Conservation (phyloP, 345 rosid species). For the Ceriops decandra region DNA sequence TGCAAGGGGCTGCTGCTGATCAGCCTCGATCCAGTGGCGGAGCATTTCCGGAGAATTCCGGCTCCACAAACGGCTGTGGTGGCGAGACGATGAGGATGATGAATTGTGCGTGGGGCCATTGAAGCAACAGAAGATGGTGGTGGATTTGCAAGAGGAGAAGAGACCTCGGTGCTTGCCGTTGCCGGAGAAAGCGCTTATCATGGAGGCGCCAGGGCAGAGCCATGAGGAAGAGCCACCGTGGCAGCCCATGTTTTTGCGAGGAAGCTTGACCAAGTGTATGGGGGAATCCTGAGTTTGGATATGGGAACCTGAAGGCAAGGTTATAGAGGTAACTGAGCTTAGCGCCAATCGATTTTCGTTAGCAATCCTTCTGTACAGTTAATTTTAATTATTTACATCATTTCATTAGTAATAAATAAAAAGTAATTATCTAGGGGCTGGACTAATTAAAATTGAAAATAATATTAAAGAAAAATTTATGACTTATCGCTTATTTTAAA, state of each 20-base stretch:
- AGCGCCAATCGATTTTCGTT: too few relatives aligned
- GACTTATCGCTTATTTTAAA: too few relatives aligned
- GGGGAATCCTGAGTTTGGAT: neutral
- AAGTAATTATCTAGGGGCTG: too few relatives aligned
- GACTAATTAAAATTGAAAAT: too few relatives aligned
- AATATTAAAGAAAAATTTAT: too few relatives aligned
- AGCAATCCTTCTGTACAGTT: too few relatives aligned
- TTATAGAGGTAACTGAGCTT: neutral
- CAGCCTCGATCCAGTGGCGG: conserved; percentile 67
- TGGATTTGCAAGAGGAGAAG: conserved; percentile 4
- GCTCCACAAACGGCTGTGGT: conserved; percentile 40
- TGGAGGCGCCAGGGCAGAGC: conserved; percentile 26
- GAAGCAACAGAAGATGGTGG: conserved; percentile 22
- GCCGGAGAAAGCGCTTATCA: conserved; percentile 1
- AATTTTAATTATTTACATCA: too few relatives aligned
- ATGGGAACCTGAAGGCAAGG: neutral
- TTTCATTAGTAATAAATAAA: too few relatives aligned
- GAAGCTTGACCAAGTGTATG: neutral
- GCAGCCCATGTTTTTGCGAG: conserved; percentile 2
- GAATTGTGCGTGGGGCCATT: conserved; percentile 13
- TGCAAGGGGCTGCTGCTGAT: conserved; percentile 27
- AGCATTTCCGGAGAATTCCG: conserved; percentile 34
- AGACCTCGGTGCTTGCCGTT: conserved; percentile 4
- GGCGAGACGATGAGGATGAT: conserved; percentile 19
- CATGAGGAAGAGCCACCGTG: conserved; percentile 25